Conservation (phyloP, 306 rosid species). For the Corylus avellana region DNA sequence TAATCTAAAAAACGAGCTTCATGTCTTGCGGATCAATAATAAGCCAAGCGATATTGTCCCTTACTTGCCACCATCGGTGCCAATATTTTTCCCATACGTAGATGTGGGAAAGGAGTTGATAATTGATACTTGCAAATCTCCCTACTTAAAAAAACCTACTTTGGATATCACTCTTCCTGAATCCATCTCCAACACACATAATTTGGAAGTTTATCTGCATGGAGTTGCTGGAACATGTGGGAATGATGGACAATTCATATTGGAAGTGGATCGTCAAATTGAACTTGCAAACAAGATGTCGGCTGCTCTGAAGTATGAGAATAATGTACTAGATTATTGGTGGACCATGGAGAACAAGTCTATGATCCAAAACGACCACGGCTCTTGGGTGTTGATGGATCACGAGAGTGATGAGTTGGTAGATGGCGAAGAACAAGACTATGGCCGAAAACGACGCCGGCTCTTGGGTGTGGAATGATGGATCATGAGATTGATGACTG, state of each 20-base stretch:
- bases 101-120: conserved; percentile 60
- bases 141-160: conserved; percentile 44
- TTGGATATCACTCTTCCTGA: conserved; percentile 8
- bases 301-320: conserved; percentile 52
- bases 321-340: conserved; percentile 53
- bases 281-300: conserved; percentile 47
- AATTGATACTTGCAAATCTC: conserved; percentile 51
- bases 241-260: conserved; percentile 41
- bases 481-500: too few relatives aligned
- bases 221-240: conserved; percentile 79
- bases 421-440: too few relatives aligned
- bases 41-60: conserved; percentile 51
- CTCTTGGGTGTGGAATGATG: too few relatives aligned
- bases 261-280: conserved; percentile 57
- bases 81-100: conserved; percentile 21
- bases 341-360: conserved; percentile 51
- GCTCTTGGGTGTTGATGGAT: conserved; percentile 62
- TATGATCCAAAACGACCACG: conserved; percentile 61
- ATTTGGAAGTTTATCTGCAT: conserved; percentile 68
- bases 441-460: too few relatives aligned
- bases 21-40: conserved; percentile 44
- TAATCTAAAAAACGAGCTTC: conserved; percentile 31
- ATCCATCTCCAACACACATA: conserved; percentile 38
- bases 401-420: conserved; percentile 43
- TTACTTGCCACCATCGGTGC: conserved; percentile 20